phyloP scores from a whole-genome alignment of 78 protist genomes.

The Dictyostelium brefeldianum region DNA sequence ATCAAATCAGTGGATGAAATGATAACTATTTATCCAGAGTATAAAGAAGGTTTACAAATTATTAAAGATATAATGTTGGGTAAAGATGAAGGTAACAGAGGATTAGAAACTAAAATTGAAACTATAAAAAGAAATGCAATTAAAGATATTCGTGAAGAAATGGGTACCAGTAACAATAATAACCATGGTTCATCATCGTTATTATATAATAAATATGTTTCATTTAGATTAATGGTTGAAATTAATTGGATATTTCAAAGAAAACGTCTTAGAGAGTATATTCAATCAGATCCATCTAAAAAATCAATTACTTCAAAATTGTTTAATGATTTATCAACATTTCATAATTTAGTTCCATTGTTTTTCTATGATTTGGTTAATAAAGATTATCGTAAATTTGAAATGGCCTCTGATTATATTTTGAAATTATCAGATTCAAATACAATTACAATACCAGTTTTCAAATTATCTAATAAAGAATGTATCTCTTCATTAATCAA shows the following conservation, averaged over 20 bases:
- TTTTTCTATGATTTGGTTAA: neutral
- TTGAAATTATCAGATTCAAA: neutral
- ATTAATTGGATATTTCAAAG: neutral
- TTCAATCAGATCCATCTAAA: neutral
- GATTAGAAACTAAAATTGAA: neutral
- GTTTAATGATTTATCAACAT: neutral
- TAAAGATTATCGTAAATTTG: neutral
- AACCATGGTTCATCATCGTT: neutral
- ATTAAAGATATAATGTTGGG: constrained; percentile 4
- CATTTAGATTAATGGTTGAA: neutral
- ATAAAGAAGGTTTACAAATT: neutral
- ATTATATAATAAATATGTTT: neutral
- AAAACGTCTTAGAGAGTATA: neutral
- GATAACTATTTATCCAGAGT: neutral
- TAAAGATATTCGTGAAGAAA: neutral
- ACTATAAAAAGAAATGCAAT: neutral
- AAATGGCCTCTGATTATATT: neutral
- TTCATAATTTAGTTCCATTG: neutral
- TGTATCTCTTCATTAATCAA: neutral
- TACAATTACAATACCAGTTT: neutral
- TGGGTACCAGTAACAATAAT: neutral
- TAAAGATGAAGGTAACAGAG: neutral
- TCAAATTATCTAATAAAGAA: neutral
- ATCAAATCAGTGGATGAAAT: neutral
- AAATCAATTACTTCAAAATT: neutral